These are phyloP conservation scores for Hamamelis virginiana DNA, from an alignment of 164 flowering plant genomes.

Conservation along the genomic window DNA sequence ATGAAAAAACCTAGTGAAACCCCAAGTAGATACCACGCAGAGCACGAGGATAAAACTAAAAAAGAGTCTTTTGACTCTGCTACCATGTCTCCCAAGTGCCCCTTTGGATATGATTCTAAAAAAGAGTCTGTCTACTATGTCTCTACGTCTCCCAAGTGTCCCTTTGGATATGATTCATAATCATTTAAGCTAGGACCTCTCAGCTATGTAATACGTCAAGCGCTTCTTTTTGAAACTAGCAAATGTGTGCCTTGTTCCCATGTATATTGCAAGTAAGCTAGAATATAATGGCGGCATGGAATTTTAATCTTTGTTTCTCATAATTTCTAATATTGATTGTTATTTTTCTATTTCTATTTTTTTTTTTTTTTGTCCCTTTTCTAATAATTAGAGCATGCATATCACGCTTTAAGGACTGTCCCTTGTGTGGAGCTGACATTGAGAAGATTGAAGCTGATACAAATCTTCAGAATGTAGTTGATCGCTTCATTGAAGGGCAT, in stretches of 20 bases:
- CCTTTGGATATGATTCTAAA: constrained; percentile 29
- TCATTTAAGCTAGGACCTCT: constrained; percentile 90
- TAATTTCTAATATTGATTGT: not conserved
- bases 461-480: no score
- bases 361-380: constrained; percentile 3
- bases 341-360: not conserved
- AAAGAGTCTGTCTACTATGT: constrained; percentile 32
- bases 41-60: not conserved
- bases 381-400: constrained; percentile 77
- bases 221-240: constrained; percentile 81
- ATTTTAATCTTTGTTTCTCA: not conserved
- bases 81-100: constrained; percentile 7
- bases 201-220: constrained; percentile 88
- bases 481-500: constrained; percentile 95
- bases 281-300: not conserved
- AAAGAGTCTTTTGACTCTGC: constrained; percentile 11
- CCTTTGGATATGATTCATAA: constrained; percentile 86
- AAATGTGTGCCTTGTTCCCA: constrained; percentile 93
- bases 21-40: constrained; percentile 15
- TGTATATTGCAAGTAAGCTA: constrained; percentile 88
- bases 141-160: constrained; percentile 64
- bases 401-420: constrained; percentile 86
- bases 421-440: constrained; percentile 93
- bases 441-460: no score
- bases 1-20: constrained; percentile 23